Evolutionary conservation across 208 protist genomes (phyloP).

Genomic region (Blechomonas ayalai): DNA sequence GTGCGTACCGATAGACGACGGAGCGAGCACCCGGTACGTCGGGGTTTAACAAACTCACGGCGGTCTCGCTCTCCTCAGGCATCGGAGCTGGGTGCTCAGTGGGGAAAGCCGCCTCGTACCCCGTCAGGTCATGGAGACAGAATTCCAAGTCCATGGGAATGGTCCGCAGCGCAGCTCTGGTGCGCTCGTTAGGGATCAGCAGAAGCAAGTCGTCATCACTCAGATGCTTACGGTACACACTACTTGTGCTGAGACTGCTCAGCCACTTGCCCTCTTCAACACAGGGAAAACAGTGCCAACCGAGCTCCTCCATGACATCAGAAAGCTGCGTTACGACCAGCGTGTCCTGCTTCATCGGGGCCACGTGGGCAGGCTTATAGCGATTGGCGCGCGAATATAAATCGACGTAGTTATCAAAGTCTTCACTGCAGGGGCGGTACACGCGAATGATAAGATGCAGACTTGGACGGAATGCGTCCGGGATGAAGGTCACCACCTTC

Average conservation of each 20-base stretch:
- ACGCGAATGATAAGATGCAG: slow-evolving; percentile 68
- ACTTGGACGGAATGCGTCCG: slow-evolving; percentile 61
- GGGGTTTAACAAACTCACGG: slow-evolving; percentile 60
- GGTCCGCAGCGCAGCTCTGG: slow-evolving; percentile 28
- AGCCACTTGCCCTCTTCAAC: slow-evolving; percentile 20
- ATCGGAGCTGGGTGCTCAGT: slow-evolving; percentile 15
- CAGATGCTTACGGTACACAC: slow-evolving; percentile 45
- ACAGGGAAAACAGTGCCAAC: slow-evolving; percentile 35
- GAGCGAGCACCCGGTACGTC: slow-evolving; percentile 53
- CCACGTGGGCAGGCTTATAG: slow-evolving; percentile 75
- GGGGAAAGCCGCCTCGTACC: slow-evolving; percentile 72
- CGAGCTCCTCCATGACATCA: slow-evolving; percentile 76
- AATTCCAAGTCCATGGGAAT: slow-evolving; percentile 61
- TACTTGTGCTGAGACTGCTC: slow-evolving; percentile 15
- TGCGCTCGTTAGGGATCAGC: slow-evolving; percentile 37
- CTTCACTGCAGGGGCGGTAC: slow-evolving; percentile 60
- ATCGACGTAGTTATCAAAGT: slow-evolving; percentile 82
- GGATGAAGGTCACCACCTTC: slow-evolving; percentile 65
- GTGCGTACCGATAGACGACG: slow-evolving; percentile 51
- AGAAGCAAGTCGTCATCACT: slow-evolving; percentile 41
- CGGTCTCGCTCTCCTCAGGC: slow-evolving; percentile 79
- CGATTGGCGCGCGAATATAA: slow-evolving; percentile 68
- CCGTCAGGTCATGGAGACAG: slow-evolving; percentile 36
- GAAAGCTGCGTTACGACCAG: slow-evolving; percentile 64
- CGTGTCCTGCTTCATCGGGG: slow-evolving; percentile 82